phyloP scores from a whole-genome alignment of 352 stramenopile genomes.

The Salisapilia sapeloensis region DNA sequence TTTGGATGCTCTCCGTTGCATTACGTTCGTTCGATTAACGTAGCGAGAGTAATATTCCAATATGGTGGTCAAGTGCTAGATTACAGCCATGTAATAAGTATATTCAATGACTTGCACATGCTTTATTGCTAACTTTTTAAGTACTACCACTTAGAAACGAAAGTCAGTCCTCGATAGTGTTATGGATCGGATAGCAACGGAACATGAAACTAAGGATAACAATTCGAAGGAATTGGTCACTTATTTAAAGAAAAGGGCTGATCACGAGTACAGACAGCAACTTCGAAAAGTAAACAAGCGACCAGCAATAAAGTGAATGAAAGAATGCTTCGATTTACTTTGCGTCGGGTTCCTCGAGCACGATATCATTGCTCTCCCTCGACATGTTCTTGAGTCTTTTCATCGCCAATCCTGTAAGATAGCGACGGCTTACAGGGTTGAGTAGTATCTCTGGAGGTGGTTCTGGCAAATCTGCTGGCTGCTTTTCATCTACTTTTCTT shows the following conservation, averaged over 20 bases:
- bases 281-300: conserved; percentile 18
- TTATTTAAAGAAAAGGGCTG: conserved; percentile 20
- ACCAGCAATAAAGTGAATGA: conserved; percentile 2
- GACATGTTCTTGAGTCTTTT: conserved; percentile 28
- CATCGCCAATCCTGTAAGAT: conserved; percentile 31
- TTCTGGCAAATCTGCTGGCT: no score
- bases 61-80: conserved; percentile 40
- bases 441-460: conserved; percentile 19
- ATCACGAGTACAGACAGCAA: conserved; percentile 41
- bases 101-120: not conserved
- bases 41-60: conserved; percentile 41
- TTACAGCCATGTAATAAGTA: conserved; percentile 27
- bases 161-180: conserved; percentile 36
- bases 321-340: conserved; percentile 2
- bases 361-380: conserved; percentile 11
- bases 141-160: conserved; percentile 16
- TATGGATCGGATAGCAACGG: conserved; percentile 1
- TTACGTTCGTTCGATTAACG: conserved; percentile 43
- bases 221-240: conserved; percentile 13
- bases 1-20: conserved; percentile 52
- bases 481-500: no score
- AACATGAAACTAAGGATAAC: conserved; percentile 4
- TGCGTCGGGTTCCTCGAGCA: conserved; percentile 9
- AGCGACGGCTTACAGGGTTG: conserved; percentile 32
- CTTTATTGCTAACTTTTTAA: not conserved